Conservation (phyloP, 2,329 filamentous ascomycete species). For the Lecanoromycetidae sp. region DNA sequence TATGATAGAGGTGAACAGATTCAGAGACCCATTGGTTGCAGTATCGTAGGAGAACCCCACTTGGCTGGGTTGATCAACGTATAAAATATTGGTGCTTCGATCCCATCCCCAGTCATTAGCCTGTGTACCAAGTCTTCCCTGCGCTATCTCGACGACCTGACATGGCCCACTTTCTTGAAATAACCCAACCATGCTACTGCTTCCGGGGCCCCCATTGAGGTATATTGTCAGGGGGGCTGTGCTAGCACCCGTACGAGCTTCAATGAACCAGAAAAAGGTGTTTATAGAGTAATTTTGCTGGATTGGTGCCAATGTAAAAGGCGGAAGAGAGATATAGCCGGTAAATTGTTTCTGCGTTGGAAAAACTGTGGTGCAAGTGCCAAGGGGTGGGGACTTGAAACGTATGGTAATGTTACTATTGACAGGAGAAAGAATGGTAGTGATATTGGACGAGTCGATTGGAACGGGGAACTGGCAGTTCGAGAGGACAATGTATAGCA, state of each 20-base stretch:
- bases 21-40: constrained; percentile 31
- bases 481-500: neutral
- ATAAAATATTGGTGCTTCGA: constrained; percentile 33
- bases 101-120: constrained; percentile 40
- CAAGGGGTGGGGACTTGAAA: constrained; percentile 50
- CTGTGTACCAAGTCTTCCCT: constrained; percentile 32
- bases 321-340: constrained; percentile 53
- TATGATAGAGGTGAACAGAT: constrained; percentile 26
- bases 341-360: constrained; percentile 55
- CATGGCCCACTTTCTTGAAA: constrained; percentile 39
- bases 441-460: constrained; percentile 30
- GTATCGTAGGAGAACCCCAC: constrained; percentile 40
- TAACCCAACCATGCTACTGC: constrained; percentile 40
- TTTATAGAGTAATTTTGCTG: constrained; percentile 26
- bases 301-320: constrained; percentile 22
- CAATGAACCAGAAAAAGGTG: constrained; percentile 33
- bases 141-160: constrained; percentile 28
- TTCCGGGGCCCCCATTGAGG: constrained; percentile 43
- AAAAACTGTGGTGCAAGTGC: constrained; percentile 55
- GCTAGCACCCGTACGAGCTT: constrained; percentile 32
- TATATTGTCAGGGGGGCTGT: constrained; percentile 39
- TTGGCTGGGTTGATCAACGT: constrained; percentile 36
- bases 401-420: constrained; percentile 53
- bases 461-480: constrained; percentile 5
- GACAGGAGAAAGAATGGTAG: constrained; percentile 47